Percentiles rank a stretch among this genome's conserved stretches.
Evolutionary conservation across 192 early-diverging fungal species (phyloP).

Genomic region (Anaeromyces robustus): DNA sequence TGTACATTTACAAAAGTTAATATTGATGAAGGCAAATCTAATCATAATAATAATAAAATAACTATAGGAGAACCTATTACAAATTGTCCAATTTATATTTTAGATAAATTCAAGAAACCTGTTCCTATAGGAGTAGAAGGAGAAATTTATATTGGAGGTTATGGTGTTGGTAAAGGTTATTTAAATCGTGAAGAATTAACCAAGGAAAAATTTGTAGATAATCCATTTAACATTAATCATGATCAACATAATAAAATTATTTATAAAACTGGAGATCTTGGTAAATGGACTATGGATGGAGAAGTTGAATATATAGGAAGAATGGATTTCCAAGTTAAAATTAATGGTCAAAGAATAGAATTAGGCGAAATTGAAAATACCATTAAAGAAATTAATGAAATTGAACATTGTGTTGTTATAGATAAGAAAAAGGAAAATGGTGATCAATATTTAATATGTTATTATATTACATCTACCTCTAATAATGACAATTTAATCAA

Average conservation of each 20-base stretch:
- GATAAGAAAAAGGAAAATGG: neutral
- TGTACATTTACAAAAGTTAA: neutral
- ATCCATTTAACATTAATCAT: slow-evolving; percentile 13
- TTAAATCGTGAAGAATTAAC: slow-evolving; percentile 15
- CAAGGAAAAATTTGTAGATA: slow-evolving; percentile 11
- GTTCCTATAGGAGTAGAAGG: slow-evolving; percentile 14
- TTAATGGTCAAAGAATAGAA: neutral
- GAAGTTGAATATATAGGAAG: neutral
- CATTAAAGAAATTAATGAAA: neutral
- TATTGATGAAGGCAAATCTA: neutral
- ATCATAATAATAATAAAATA: neutral
- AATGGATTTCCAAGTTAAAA: neutral
- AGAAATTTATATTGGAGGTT: slow-evolving; percentile 16
- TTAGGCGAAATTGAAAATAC: neutral
- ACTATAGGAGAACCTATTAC: slow-evolving; percentile 8
- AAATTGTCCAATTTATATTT: slow-evolving; percentile 8
- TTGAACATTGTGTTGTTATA: neutral
- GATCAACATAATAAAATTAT: slow-evolving; percentile 1
- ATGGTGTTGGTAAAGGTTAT: slow-evolving; percentile 17
- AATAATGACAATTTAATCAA: neutral
- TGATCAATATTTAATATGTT: neutral
- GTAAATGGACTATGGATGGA: neutral
- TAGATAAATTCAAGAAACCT: slow-evolving; percentile 7
- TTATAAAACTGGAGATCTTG: neutral
- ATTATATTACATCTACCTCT: neutral